A percentile compares a stretch with the other conserved stretches of the same genome.
Evolutionary conservation across 129 eudicot genomes (phyloP).

Genomic region (Artemisia argyi): DNA sequence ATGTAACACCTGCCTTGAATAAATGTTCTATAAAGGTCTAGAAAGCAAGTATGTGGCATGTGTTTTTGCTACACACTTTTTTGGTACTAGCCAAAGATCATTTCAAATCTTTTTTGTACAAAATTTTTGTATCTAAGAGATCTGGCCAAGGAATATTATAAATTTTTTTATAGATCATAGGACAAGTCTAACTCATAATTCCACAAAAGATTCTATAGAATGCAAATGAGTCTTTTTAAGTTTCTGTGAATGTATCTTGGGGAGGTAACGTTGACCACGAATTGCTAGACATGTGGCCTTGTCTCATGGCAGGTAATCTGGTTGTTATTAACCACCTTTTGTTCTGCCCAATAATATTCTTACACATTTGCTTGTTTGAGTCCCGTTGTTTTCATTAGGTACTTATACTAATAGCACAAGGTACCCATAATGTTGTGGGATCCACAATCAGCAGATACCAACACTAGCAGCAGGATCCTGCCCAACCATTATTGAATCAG

Average conservation of each 20-base stretch:
- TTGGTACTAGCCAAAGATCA: no score
- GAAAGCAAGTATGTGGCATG: slow-evolving; percentile 7
- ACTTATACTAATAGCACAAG: no score
- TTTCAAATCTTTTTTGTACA: no score
- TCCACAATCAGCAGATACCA: no score
- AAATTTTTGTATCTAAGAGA: no score
- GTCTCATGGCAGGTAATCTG: slow-evolving; percentile 19
- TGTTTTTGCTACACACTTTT: slow-evolving; percentile 2
- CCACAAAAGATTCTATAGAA: background rate
- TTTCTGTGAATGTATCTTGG: slow-evolving; percentile 7
- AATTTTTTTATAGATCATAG: no score
- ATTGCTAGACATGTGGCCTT: slow-evolving; percentile 20
- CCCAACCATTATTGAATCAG: no score
- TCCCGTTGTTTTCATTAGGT: background rate
- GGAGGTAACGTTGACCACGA: slow-evolving; percentile 21
- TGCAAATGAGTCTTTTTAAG: background rate
- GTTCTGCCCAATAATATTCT: slow-evolving; percentile 2
- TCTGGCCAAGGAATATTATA: no score
- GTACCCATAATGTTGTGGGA: no score
- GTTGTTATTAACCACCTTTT: background rate
- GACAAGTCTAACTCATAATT: background rate
- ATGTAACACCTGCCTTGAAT: no score
- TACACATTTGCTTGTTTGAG: slow-evolving; percentile 8
- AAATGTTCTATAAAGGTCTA: no score
- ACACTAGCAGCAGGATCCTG: no score